Evolutionary conservation across 768 basidiomycete species (phyloP).

Genomic region (Termitomyces heimii): DNA sequence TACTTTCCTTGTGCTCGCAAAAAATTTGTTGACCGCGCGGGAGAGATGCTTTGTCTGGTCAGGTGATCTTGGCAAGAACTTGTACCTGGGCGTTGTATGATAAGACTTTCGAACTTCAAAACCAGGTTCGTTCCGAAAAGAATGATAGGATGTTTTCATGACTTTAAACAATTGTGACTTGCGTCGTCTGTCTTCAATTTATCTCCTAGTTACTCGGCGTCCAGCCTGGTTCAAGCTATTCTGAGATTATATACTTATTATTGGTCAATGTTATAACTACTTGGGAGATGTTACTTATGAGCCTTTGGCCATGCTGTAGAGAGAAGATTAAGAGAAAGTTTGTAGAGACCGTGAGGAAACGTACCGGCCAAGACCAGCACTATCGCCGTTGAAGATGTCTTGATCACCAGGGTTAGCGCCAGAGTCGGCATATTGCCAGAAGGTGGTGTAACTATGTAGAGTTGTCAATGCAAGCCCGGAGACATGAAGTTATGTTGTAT

Average conservation of each 20-base stretch:
- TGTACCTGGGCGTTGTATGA: not conserved
- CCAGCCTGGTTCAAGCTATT: not conserved
- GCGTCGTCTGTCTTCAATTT: not conserved
- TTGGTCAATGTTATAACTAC: not conserved
- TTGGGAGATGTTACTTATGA: slow-evolving; percentile 1
- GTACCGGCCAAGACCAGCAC: slow-evolving; percentile 35
- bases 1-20: no score
- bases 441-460: slow-evolving; percentile 36
- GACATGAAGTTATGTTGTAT: not conserved
- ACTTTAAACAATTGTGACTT: not conserved
- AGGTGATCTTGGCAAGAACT: not conserved
- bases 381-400: slow-evolving; percentile 50
- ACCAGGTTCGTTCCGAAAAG: not conserved
- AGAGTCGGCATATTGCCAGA: slow-evolving; percentile 57
- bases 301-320: slow-evolving; percentile 8
- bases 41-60: no score
- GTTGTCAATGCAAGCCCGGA: not conserved
- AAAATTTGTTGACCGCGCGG: no score
- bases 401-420: slow-evolving; percentile 54
- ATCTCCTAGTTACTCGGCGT: not conserved
- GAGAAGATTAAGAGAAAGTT: not conserved
- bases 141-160: not conserved
- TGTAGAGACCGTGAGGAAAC: not conserved
- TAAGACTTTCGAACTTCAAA: not conserved
- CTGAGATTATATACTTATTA: not conserved